Percentiles rank a stretch among this genome's conserved stretches.
These are phyloP conservation scores for Bipolaris victoriae DNA, from an alignment of 2,329 filamentous ascomycete genomes.

Conservation along the genomic window DNA sequence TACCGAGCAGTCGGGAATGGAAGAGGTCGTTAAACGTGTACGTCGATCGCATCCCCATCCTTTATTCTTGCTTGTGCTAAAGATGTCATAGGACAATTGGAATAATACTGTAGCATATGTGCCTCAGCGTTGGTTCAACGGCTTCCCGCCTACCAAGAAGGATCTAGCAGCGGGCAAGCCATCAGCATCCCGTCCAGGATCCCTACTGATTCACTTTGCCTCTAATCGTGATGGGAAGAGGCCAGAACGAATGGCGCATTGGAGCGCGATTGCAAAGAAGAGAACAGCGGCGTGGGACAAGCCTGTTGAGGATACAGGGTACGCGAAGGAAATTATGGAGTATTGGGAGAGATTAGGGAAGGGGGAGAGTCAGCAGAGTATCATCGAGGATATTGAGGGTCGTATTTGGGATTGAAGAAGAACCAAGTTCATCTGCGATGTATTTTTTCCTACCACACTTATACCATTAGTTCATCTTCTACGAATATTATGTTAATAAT, in stretches of 20 bases:
- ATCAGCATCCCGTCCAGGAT: not conserved
- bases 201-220: constrained; percentile 8
- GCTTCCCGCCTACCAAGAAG: not conserved
- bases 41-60: not conserved
- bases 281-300: not conserved
- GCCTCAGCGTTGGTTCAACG: constrained; percentile 13
- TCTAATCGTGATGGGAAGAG: constrained; percentile 12
- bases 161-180: not conserved
- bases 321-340: constrained; percentile 1
- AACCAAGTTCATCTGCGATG: not conserved
- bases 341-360: constrained; percentile 1
- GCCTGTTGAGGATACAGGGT: constrained; percentile 2
- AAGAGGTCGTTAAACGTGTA: not conserved
- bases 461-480: not conserved
- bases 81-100: not conserved
- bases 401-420: not conserved
- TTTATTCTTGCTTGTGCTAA: not conserved
- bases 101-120: not conserved
- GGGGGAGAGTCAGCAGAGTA: not conserved
- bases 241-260: constrained; percentile 11
- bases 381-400: constrained; percentile 1
- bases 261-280: not conserved
- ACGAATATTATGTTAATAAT: not conserved
- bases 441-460: not conserved
- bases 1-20: constrained; percentile 12